These are phyloP conservation scores for Suillus paluster DNA, from an alignment of 768 basidiomycete species.

Conservation along the genomic window DNA sequence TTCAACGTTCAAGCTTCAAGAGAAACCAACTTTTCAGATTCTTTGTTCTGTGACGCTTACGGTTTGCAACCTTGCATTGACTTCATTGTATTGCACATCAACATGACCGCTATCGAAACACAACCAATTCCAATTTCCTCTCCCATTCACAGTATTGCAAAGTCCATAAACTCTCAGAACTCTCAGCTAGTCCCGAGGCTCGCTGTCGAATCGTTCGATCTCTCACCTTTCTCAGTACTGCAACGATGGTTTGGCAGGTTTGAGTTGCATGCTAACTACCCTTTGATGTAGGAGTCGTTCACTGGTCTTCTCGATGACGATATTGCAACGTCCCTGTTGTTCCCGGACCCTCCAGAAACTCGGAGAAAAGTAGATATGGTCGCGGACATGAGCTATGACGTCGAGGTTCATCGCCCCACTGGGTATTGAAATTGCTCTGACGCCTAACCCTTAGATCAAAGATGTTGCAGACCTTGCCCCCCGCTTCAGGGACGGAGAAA, in stretches of 20 bases:
- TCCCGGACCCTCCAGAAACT: slow-evolving; percentile 10
- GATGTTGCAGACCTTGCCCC: slow-evolving; percentile 40
- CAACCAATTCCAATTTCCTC: neutral
- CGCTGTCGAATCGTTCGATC: slow-evolving; percentile 22
- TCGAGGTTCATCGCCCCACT: slow-evolving; percentile 37
- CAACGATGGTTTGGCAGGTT: neutral
- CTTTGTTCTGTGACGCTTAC: neutral
- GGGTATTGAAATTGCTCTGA: neutral
- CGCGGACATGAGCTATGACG: slow-evolving; percentile 45
- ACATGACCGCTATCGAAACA: neutral
- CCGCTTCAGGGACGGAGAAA: slow-evolving; percentile 53
- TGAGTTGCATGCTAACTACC: neutral
- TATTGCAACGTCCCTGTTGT: slow-evolving; percentile 12
- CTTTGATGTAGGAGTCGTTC: slow-evolving; percentile 35
- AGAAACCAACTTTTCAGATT: neutral
- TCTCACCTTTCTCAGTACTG: slow-evolving; percentile 31
- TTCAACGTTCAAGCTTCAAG: neutral
- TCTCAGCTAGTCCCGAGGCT: slow-evolving; percentile 3
- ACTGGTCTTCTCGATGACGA: slow-evolving; percentile 33
- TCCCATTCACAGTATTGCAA: neutral
- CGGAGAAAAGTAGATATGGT: neutral
- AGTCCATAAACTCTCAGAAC: neutral
- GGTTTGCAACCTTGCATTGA: too few species aligned
- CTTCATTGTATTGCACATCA: neutral
- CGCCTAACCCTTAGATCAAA: slow-evolving; percentile 28